Base-by-base conservation (phyloP, 2,329 filamentous ascomycete species). In the Cladosporium austrohemisphaericum region DNA sequence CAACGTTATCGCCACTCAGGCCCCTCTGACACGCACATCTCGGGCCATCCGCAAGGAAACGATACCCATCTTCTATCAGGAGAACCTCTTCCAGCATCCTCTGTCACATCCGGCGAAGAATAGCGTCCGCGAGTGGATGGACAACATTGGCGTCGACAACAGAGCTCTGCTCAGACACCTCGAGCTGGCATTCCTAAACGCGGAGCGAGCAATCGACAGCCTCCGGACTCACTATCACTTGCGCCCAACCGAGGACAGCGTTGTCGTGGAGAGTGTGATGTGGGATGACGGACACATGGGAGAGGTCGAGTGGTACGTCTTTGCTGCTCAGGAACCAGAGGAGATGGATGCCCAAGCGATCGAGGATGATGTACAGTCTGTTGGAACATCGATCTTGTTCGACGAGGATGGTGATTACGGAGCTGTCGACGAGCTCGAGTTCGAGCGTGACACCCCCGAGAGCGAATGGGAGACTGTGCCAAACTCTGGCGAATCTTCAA, bases 181-280 rank as follows among this genome's bases (percentile, higher is more conserved):
- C 8, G 45, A 48, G 20, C 25, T 48, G 9, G 26, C 45, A n/a
- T 48, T 25, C 18, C 32, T 38, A 8, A 33, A 48, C 10, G 32
- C 41, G 5, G 41, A 45, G 31, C 19, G 31, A 13, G 41, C 31
- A 14, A 26, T 45, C 14, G 23, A 26, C 5, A 36, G 29, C 28
- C 31, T 45, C 9, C 22, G 28, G 2, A 5, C 19, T 28, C 37
- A 40, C 37, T 40, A 40, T 4, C 22, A 23, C 3, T 26, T 40
- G 8, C 22, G 37, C 7, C 37, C 37, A 11, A 23, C 37, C 5
- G 6, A 23, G 5, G 4, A 40, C 10, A 26, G 22, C n/a, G 14
- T 28, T 16, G 18, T 44, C 5, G 28, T 32, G 19, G 41, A 44
- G 28, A 23, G 33, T 8, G 41, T 44, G 6, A 22, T 44, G 16